Evolutionary conservation across 805 yeast species (phyloP).

Genomic region (Candida andamanensis): DNA sequence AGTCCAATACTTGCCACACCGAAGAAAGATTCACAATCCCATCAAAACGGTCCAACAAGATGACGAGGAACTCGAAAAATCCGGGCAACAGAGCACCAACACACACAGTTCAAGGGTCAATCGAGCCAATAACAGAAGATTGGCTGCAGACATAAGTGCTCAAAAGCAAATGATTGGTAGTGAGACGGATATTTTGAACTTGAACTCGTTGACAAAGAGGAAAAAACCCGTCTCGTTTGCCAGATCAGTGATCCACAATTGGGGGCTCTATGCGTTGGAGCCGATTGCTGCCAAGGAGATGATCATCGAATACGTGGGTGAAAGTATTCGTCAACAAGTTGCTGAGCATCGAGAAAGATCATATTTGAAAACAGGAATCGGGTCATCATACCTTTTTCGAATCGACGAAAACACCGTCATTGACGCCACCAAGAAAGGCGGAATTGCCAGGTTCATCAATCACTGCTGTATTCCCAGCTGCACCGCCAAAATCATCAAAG

Average conservation of each 20-base stretch:
- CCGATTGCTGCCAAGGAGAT: conserved; percentile 94
- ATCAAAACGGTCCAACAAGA: conserved; percentile 67
- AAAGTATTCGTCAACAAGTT: conserved; percentile 84
- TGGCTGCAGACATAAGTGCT: conserved; percentile 84
- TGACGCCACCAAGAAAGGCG: conserved; percentile 96
- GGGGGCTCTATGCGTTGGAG: conserved; percentile 96
- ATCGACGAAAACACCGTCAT: conserved; percentile 92
- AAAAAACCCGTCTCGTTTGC: conserved; percentile 96
- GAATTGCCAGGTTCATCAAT: conserved; percentile 93
- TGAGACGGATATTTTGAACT: conserved; percentile 73
- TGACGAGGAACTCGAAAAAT: conserved; percentile 37
- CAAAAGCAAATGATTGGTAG: conserved; percentile 73
- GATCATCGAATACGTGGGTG: conserved; percentile 98
- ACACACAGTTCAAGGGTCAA: conserved; percentile 80
- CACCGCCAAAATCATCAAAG: conserved; percentile 93
- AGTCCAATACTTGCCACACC: conserved; percentile 75
- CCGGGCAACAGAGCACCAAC: conserved; percentile 28
- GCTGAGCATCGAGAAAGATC: conserved; percentile 88
- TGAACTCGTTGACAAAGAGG: conserved; percentile 84
- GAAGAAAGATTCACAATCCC: conserved; percentile 65
- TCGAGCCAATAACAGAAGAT: conserved; percentile 80
- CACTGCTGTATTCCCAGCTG: conserved; percentile 98
- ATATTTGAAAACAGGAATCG: conserved; percentile 86
- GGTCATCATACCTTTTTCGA: conserved; percentile 88
- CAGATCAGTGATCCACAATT: conserved; percentile 92